phyloP scores from a whole-genome alignment of 176 grass and related monocot species.

The Carex pumila region DNA sequence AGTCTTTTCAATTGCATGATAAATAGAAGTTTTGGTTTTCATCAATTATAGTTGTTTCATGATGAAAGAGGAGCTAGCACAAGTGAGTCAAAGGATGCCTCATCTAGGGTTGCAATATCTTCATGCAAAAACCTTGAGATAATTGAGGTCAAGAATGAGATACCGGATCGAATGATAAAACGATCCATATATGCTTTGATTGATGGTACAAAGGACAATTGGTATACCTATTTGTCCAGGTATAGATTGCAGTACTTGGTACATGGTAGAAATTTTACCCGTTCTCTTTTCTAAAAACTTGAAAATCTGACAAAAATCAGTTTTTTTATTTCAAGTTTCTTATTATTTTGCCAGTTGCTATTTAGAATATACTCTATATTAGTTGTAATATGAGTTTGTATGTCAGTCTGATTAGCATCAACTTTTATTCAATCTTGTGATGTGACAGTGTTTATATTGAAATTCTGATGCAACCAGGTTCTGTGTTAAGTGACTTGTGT shows the following conservation, averaged over 20 bases:
- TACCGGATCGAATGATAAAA: neutral
- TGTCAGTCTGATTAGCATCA: too few species aligned
- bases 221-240: neutral
- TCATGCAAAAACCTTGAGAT: neutral
- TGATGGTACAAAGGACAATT: neutral
- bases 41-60: neutral
- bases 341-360: too few species aligned
- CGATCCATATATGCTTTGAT: neutral
- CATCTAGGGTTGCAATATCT: neutral
- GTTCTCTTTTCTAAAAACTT: too few species aligned
- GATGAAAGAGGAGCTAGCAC: neutral
- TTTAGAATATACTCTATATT: too few species aligned
- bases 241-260: neutral
- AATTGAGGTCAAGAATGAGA: neutral
- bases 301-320: too few species aligned
- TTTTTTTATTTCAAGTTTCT: too few species aligned
- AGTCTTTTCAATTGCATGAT: neutral
- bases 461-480: too few species aligned
- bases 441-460: too few species aligned
- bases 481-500: too few species aligned
- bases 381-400: too few species aligned
- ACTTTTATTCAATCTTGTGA: too few species aligned
- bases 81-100: neutral
- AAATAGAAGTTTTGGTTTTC: neutral
- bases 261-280: too few species aligned